phyloP scores from a whole-genome alignment of 163 green algal species.

The Prototheca stagnorum region DNA sequence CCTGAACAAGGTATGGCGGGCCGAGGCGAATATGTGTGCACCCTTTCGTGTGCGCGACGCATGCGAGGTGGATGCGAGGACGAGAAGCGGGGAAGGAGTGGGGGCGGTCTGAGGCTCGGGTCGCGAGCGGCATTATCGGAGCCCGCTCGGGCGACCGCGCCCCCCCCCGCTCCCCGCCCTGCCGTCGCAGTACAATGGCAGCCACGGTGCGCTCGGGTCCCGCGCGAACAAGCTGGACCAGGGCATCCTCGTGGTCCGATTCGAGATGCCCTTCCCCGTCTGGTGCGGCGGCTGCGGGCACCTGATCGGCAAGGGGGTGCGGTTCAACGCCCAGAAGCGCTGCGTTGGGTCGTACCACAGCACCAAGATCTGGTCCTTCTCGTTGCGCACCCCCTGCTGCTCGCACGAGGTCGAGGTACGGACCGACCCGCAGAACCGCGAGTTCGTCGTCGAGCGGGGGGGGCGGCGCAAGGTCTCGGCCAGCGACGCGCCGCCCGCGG shows the following conservation, averaged over 20 bases:
- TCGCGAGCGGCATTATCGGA: no score
- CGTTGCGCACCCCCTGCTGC: constrained; percentile 64
- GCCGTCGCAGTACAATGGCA: constrained; percentile 59
- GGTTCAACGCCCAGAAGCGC: constrained; percentile 96
- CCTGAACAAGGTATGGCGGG: constrained; percentile 49
- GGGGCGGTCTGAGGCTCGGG: no score
- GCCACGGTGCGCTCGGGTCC: constrained; percentile 60
- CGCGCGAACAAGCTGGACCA: constrained; percentile 59
- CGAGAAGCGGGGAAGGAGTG: no score
- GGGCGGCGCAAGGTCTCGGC: constrained; percentile 28
- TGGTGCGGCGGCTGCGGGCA: constrained; percentile 69
- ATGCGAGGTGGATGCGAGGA: no score
- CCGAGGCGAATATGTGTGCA: no score
- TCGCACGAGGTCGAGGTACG: constrained; percentile 65
- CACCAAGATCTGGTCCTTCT: constrained; percentile 84
- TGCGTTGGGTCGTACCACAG: constrained; percentile 75
- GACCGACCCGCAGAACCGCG: constrained; percentile 81
- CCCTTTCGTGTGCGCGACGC: no score
- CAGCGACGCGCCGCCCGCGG: constrained; percentile 40
- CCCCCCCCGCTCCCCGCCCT: no score
- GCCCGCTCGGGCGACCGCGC: no score
- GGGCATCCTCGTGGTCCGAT: constrained; percentile 83
- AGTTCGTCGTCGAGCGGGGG: constrained; percentile 71
- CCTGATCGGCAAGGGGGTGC: constrained; percentile 72
- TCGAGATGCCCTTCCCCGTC: constrained; percentile 84